A percentile compares a stretch with the other conserved stretches of the same genome.
phyloP scores from a whole-genome alignment of 2,329 filamentous ascomycete genomes.

The Grosmannia penicillata region DNA sequence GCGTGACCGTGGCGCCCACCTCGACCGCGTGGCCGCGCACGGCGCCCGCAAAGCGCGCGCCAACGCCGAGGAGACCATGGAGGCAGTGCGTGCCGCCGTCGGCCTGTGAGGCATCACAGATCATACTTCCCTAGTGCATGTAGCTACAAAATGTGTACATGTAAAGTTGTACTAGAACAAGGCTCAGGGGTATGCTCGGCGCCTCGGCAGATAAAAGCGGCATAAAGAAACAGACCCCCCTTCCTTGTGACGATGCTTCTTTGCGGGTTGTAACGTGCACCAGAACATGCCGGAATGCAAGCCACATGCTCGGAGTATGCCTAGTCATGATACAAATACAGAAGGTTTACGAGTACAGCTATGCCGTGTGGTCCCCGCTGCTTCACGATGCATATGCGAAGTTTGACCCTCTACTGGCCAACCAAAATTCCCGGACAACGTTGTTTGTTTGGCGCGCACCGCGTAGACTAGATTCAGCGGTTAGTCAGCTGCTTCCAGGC shows the following conservation, averaged over 20 bases:
- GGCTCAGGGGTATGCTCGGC: no score
- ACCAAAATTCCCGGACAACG: constrained; percentile 58
- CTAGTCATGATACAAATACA: neutral
- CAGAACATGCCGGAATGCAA: no score
- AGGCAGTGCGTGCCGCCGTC: constrained; percentile 32
- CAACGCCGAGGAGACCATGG: constrained; percentile 46
- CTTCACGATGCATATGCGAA: constrained; percentile 41
- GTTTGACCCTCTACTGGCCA: constrained; percentile 46
- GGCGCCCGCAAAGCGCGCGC: constrained; percentile 46
- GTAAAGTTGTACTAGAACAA: no score
- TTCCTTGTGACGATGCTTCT: no score
- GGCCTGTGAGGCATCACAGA: constrained; percentile 22
- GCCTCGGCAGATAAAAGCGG: no score
- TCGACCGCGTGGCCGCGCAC: constrained; percentile 37
- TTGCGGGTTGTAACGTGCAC: no score
- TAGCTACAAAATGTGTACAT: no score
- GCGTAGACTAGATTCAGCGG: constrained; percentile 48
- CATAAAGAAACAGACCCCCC: no score
- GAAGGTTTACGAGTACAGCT: neutral
- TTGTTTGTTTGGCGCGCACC: constrained; percentile 50
- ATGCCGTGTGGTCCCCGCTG: no score
- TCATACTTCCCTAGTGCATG: neutral
- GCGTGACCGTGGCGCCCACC: constrained; percentile 16
- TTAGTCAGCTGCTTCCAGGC: neutral
- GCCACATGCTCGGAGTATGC: no score